Percentiles rank a stretch among this genome's conserved stretches.
phyloP scores from a whole-genome alignment of 345 rosid species.

The Populus euphratica region DNA sequence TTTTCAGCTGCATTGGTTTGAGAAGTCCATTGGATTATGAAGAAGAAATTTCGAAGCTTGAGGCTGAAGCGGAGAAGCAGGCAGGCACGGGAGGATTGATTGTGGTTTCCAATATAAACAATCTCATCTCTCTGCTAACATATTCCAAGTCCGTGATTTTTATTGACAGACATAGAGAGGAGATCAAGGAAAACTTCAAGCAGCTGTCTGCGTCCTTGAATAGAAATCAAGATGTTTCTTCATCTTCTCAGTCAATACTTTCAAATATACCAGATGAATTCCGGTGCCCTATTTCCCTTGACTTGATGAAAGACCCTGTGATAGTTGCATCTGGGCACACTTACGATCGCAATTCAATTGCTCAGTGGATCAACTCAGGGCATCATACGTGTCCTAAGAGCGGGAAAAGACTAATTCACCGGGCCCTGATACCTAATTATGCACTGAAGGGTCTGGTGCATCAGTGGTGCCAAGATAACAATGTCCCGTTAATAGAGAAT shows the following conservation, averaged over 20 bases:
- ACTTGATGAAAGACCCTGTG: conserved; percentile 66
- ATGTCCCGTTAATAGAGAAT: conserved; percentile 38
- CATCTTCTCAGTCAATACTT: conserved; percentile 34
- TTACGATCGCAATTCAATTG: conserved; percentile 55
- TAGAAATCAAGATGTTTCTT: conserved; percentile 33
- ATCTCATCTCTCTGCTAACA: conserved; percentile 47
- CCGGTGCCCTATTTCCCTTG: conserved; percentile 63
- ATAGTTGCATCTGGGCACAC: conserved; percentile 66
- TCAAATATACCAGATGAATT: conserved; percentile 53
- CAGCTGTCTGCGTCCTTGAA: conserved; percentile 15
- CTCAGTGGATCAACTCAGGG: conserved; percentile 66
- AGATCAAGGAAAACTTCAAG: conserved; percentile 20
- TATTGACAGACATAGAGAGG: conserved; percentile 26
- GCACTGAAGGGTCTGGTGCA: conserved; percentile 56
- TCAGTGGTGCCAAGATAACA: conserved; percentile 70
- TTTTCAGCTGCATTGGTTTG: conserved; percentile 48
- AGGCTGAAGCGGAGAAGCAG: conserved; percentile 53
- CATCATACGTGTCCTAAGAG: conserved; percentile 69
- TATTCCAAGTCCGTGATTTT: conserved; percentile 44
- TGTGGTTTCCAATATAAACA: conserved; percentile 63
- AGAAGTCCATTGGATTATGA: conserved; percentile 40
- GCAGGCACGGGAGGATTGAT: conserved; percentile 67
- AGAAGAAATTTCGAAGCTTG: conserved; percentile 48
- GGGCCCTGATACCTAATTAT: conserved; percentile 64
- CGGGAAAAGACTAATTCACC: conserved; percentile 59